phyloP scores from a whole-genome alignment of 345 rosid species.

The Bruguiera gymnorhiza region DNA sequence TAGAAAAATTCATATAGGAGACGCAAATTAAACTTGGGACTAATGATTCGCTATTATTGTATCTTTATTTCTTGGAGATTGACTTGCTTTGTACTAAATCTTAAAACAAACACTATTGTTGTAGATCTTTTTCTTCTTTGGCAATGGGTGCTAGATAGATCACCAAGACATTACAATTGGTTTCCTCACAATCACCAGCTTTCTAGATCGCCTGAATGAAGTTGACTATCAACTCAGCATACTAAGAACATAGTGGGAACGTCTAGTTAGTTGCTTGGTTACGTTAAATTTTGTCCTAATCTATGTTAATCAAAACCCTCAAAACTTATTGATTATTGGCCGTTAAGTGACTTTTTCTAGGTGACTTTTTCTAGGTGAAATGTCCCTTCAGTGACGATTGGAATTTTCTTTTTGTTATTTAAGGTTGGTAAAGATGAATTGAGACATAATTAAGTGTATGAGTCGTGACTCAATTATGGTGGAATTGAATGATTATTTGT shows the following conservation, averaged over 20 bases:
- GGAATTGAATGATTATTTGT: slow-evolving; percentile 7
- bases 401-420: not conserved
- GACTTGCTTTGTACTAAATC: not conserved
- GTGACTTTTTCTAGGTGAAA: not conserved
- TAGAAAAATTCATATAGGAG: no score
- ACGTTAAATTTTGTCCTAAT: not conserved
- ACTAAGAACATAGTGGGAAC: slow-evolving; percentile 2
- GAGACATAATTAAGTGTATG: not conserved
- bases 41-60: no score
- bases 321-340: not conserved
- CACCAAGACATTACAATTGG: slow-evolving; percentile 7
- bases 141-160: slow-evolving; percentile 11
- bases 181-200: not conserved
- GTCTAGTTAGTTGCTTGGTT: slow-evolving; percentile 14
- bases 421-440: not conserved
- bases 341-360: not conserved
- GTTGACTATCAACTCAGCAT: slow-evolving; percentile 17
- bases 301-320: not conserved
- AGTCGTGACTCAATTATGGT: not conserved
- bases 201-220: slow-evolving; percentile 6
- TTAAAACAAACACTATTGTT: not conserved
- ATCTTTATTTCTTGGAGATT: no score
- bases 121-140: not conserved
- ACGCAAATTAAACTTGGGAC: no score
- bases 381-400: not conserved